These are phyloP conservation scores for Aspergillus udagawae DNA, from an alignment of 2,329 filamentous ascomycete genomes.

Conservation along the genomic window DNA sequence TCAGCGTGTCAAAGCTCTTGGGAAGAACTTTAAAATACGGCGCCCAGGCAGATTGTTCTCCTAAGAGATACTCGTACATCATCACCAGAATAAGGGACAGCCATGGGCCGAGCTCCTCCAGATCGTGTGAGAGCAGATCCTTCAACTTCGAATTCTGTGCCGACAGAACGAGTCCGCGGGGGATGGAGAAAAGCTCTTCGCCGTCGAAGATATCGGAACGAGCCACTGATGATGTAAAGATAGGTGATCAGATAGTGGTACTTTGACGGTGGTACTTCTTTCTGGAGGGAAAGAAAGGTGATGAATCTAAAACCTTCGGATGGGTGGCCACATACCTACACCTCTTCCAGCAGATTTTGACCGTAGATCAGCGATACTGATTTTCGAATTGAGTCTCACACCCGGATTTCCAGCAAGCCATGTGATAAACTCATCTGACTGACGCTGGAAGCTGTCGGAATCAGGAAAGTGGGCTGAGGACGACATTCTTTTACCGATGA, in stretches of 20 bases:
- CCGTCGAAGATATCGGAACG: constrained; percentile 65
- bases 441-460: constrained; percentile 39
- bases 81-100: constrained; percentile 69
- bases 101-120: constrained; percentile 49
- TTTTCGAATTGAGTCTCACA: constrained; percentile 55
- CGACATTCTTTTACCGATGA: constrained; percentile 26
- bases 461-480: constrained; percentile 32
- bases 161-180: constrained; percentile 66
- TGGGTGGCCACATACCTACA: constrained; percentile 51
- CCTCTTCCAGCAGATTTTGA: constrained; percentile 56
- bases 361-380: constrained; percentile 56
- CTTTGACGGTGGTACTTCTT: neutral
- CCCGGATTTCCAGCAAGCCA: constrained; percentile 54
- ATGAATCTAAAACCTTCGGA: constrained; percentile 18
- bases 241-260: constrained; percentile 18
- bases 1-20: constrained; percentile 70
- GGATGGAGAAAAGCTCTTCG: constrained; percentile 76
- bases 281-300: constrained; percentile 9
- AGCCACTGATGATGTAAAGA: constrained; percentile 55
- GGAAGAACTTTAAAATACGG: constrained; percentile 76
- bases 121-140: constrained; percentile 52
- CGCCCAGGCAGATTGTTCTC: constrained; percentile 65
- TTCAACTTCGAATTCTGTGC: constrained; percentile 67
- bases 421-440: constrained; percentile 50
- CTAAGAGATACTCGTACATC: constrained; percentile 67